phyloP scores from a whole-genome alignment of 2,329 filamentous ascomycete genomes.

The Neonectria magnoliae region DNA sequence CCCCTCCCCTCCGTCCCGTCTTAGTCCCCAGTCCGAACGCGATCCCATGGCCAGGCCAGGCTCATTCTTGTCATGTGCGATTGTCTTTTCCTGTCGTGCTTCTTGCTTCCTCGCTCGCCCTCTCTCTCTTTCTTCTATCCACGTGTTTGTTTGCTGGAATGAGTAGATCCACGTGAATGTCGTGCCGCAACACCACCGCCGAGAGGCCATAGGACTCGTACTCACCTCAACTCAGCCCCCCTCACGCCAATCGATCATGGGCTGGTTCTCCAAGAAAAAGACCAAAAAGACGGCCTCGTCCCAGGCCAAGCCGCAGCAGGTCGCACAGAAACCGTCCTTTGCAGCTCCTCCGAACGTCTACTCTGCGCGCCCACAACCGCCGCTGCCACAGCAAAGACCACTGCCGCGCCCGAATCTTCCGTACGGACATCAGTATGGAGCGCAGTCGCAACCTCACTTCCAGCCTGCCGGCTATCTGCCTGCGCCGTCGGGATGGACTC shows the following conservation, averaged over 20 bases:
- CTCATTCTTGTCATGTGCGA: background rate
- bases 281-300: constrained; percentile 22
- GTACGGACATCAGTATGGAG: constrained; percentile 35
- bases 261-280: constrained; percentile 43
- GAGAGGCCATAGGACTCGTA: background rate
- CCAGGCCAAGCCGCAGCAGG: background rate
- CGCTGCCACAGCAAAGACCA: constrained; percentile 17
- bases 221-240: background rate
- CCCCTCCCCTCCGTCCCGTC: background rate
- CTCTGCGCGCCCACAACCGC: constrained; percentile 7
- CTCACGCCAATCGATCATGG: constrained; percentile 34
- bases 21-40: background rate
- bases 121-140: background rate
- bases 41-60: background rate
- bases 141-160: background rate
- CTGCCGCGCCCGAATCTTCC: constrained; percentile 23
- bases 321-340: constrained; percentile 19
- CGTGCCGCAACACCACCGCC: background rate
- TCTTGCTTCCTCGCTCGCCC: background rate
- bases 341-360: constrained; percentile 36
- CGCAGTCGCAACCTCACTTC: constrained; percentile 37
- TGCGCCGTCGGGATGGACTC: constrained; percentile 36
- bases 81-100: background rate
- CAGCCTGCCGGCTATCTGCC: constrained; percentile 38
- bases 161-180: background rate